Percentiles rank a stretch among this genome's conserved stretches.
Evolutionary conservation across 352 stramenopile genomes (phyloP).

Genomic region (Globisporangium irregulare): DNA sequence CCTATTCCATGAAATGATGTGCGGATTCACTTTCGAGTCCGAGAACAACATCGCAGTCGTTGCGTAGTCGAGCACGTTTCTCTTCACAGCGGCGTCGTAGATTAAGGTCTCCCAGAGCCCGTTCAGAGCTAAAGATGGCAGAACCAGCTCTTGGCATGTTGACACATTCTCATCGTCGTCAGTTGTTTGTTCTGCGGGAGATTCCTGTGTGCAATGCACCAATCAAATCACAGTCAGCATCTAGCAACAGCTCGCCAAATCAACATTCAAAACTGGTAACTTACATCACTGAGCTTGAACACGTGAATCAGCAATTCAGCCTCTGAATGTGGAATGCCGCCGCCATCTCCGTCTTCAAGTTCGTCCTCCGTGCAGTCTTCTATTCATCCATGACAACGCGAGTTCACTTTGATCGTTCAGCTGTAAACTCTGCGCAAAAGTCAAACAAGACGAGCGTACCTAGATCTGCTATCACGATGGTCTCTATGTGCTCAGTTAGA

Average conservation of each 20-base stretch:
- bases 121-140: constrained; percentile 67
- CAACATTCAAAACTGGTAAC: background rate
- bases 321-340: constrained; percentile 15
- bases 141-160: constrained; percentile 70
- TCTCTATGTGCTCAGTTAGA: constrained; percentile 34
- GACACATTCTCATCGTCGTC: constrained; percentile 80
- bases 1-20: constrained; percentile 92
- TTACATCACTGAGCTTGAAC: constrained; percentile 69
- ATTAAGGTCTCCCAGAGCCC: constrained; percentile 86
- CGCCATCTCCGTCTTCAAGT: constrained; percentile 16
- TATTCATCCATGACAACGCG: constrained; percentile 12
- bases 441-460: constrained; percentile 7
- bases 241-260: background rate
- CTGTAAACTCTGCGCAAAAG: background rate
- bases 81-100: constrained; percentile 79
- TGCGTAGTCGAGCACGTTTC: constrained; percentile 83
- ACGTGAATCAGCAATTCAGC: constrained; percentile 61
- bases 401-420: background rate
- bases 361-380: background rate
- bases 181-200: constrained; percentile 60
- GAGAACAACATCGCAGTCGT: constrained; percentile 90
- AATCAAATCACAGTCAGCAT: background rate
- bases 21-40: constrained; percentile 74
- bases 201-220: constrained; percentile 38
- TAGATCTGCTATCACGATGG: constrained; percentile 44